Evolutionary conservation across 345 rosid species (phyloP), one percentile per base, ranked within the genome.

Genomic region (Fremontodendron californicum): DNA sequence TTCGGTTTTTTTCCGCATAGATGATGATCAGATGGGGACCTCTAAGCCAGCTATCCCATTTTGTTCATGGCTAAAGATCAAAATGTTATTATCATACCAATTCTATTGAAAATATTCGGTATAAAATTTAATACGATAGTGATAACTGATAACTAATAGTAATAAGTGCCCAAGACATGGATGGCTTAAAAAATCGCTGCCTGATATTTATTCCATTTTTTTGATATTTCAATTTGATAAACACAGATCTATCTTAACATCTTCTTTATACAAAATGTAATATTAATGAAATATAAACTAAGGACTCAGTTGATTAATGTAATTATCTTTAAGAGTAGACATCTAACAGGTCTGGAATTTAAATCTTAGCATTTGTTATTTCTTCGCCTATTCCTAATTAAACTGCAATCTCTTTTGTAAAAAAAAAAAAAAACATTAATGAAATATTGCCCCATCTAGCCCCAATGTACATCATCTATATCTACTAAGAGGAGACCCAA

Each of bases 31-130:
- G 33, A 58, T 12, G 55, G 72, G 73, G 73, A 43, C 54, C 73
- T 13, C 21, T 45, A 2, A 13, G 27, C 35, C 11, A 27, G 15
- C 16, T 19, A 6, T 35, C 6, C 27, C 42, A 31, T 49, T 71
- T 51, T 54, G 33, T 68, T 43, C 52, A 13, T 68, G 31, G 43
- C 57, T 71, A 71, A 46, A 21, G 31, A 33, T 72, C 62, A 72
- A 51, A 52, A 35, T 52, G 63, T 52, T 18, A n/a, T n/a, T 52
- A 27, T 45, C 37, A 39, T 19, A 9, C 31, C 18, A 3, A 25
- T 10, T 3, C 29, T 40, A 43, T 23, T 23, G 0, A n/a, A n/a
- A 52, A 72, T 18, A 35, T 19, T 72, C 54, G 73, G 21, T 48
- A 45, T 25, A 2, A 3, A 72, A 29, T n/a, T 18, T 52, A 10